A percentile compares a stretch with the other conserved stretches of the same genome.
These are phyloP conservation scores for Theobroma cacao DNA, from an alignment of 345 rosid genomes.

Conservation along the genomic window DNA sequence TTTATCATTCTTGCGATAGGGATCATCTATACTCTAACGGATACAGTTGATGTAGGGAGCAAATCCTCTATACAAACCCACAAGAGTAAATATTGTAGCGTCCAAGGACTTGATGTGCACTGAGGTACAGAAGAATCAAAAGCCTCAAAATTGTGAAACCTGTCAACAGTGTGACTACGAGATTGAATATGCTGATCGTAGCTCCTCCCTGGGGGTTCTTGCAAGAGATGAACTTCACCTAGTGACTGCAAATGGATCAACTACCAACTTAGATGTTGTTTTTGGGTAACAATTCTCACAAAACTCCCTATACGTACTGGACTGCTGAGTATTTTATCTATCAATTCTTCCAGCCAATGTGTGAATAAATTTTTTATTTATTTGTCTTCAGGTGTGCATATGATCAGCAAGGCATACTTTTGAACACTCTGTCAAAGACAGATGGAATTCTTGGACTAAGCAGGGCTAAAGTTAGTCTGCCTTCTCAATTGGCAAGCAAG, in stretches of 20 bases:
- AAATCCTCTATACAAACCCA: constrained; percentile 77
- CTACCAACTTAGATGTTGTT: constrained; percentile 49
- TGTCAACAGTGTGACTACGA: constrained; percentile 91
- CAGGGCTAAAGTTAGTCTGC: constrained; percentile 79
- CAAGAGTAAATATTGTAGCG: constrained; percentile 45
- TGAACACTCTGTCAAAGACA: constrained; percentile 66
- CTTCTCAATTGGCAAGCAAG: constrained; percentile 85
- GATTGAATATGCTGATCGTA: constrained; percentile 90
- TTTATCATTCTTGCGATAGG: not conserved
- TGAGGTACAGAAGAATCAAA: constrained; percentile 63
- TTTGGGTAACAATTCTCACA: constrained; percentile 58
- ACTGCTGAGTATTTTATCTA: not conserved
- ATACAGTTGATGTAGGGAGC: constrained; percentile 66
- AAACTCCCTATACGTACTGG: not conserved
- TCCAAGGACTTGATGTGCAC: constrained; percentile 54
- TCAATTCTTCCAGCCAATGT: not conserved
- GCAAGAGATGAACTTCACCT: constrained; percentile 77
- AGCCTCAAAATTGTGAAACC: constrained; percentile 42
- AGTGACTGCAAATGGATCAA: constrained; percentile 59
- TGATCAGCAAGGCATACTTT: constrained; percentile 87
- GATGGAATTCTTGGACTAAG: constrained; percentile 92
- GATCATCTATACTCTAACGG: constrained; percentile 10
- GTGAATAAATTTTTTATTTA: not conserved
- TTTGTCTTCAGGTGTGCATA: constrained; percentile 71
- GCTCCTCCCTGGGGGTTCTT: constrained; percentile 91